Evolutionary conservation across 2,329 filamentous ascomycete genomes (phyloP), one percentile per base, ranked within the genome.

Genomic region (Colletotrichum euphorbiae): DNA sequence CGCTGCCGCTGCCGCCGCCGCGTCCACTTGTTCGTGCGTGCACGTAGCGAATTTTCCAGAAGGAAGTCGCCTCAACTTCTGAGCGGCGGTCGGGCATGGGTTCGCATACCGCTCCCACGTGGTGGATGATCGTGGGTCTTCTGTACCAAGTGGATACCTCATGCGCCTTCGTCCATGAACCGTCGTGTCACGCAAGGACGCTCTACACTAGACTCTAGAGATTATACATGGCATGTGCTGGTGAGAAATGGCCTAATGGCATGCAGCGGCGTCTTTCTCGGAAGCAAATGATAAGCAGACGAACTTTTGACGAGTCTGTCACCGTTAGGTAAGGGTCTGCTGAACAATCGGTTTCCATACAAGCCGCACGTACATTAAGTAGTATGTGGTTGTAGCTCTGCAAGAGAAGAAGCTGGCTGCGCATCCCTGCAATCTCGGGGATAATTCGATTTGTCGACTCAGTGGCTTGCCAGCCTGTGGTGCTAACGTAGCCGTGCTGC

Each of bases 361-460:
- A 54, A 38, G 61, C 51, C 13, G 60, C 56, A 28, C 31, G 50
- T 52, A 38, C 31, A 59, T 17, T 24, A 59, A 17, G 52, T 63
- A 58, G 54, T 13, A 36, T 13, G 43, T 42, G 15, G 42, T 43
- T 17, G 24, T 45, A 17, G 31, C n/a, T 59, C 52, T 56, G 13
- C 12, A 17, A 24, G 51, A 55, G 51, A 15, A 33, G 43, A 56
- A 56, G 52, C 52, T 42, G 28, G 55, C 28, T 24, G 45, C 54
- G 36, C 17, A 65, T 15, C 65, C 65, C 65, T 68, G 65, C 15
- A 65, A 59, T 68, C 54, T 68, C 65, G 65, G 65, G 55, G 54
- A 68, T 65, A 68, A 65, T 65, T 68, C 65, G 65, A 68, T 21
- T 68, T 68, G 65, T 65, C 61, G 65, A 68, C 40, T 68, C 61